phyloP scores from a whole-genome alignment of 1,284 basidiomycete species.

The Hymenochaete sp. region DNA sequence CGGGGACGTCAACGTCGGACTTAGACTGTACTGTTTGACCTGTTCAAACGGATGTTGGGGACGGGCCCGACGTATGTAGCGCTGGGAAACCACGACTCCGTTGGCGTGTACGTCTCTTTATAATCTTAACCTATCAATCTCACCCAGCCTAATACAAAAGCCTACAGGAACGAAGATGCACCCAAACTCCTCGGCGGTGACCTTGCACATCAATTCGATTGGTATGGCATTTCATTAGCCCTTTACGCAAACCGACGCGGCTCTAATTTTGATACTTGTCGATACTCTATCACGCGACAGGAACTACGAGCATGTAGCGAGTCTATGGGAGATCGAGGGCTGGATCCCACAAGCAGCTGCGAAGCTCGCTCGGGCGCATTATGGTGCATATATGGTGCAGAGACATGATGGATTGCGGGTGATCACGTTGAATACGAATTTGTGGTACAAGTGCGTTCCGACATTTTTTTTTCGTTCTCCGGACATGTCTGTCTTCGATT shows the following conservation, averaged over 20 bases:
- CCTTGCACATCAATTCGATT: conserved; percentile 54
- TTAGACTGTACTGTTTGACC: conserved; percentile 56
- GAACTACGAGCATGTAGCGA: conserved; percentile 68
- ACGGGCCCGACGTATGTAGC: conserved; percentile 63
- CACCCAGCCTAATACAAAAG: conserved; percentile 7
- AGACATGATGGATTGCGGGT: conserved; percentile 60
- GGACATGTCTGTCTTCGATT: background rate
- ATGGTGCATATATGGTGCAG: conserved; percentile 66
- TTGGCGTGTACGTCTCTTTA: conserved; percentile 39
- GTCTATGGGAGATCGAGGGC: conserved; percentile 59
- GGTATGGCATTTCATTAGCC: conserved; percentile 31
- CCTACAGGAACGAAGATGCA: conserved; percentile 52
- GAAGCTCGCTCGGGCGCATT: conserved; percentile 55
- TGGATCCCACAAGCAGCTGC: conserved; percentile 61
- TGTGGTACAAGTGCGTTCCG: conserved; percentile 33
- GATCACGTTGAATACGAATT: conserved; percentile 73
- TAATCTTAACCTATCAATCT: conserved; percentile 6
- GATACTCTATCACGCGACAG: conserved; percentile 27
- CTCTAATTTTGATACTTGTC: background rate
- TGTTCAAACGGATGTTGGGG: conserved; percentile 52
- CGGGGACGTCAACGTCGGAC: background rate
- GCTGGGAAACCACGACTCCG: conserved; percentile 71
- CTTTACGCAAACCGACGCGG: conserved; percentile 6
- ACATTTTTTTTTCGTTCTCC: background rate
- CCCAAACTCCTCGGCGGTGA: conserved; percentile 46